Evolutionary conservation across 2,329 filamentous ascomycete species (phyloP).

Genomic region (Epichloe brachyelytri): DNA sequence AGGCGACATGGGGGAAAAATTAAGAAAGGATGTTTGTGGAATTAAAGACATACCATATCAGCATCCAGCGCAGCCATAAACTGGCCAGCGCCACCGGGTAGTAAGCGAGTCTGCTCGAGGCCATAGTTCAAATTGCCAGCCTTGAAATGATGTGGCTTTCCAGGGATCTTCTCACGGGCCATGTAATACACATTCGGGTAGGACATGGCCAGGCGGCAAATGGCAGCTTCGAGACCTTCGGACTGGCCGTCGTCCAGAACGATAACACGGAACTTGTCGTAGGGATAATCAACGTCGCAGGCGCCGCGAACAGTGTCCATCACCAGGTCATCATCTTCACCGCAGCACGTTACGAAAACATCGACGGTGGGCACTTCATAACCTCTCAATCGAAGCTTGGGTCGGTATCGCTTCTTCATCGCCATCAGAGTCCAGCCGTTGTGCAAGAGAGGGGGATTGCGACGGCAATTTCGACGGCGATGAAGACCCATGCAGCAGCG

Average conservation of each 20-base stretch:
- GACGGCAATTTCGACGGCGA: conserved; percentile 39
- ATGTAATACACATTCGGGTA: conserved; percentile 41
- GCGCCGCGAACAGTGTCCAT: conserved; percentile 44
- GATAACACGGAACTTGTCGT: conserved; percentile 37
- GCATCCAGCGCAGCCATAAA: conserved; percentile 53
- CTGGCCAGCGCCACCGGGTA: conserved; percentile 41
- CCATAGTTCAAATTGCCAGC: conserved; percentile 52
- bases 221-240: conserved; percentile 25
- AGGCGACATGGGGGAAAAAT: neutral
- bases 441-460: conserved; percentile 42
- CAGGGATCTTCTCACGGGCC: conserved; percentile 34
- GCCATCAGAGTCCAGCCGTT: conserved; percentile 45
- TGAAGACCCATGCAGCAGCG: conserved; percentile 42
- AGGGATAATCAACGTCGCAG: conserved; percentile 41
- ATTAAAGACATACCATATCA: conserved; percentile 38
- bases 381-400: conserved; percentile 38
- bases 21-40: too few species aligned
- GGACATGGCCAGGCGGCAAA: conserved; percentile 23
- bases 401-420: conserved; percentile 38
- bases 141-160: conserved; percentile 45
- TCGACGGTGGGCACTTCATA: conserved; percentile 41
- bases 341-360: conserved; percentile 43
- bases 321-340: conserved; percentile 41
- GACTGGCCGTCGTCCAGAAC: conserved; percentile 43
- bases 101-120: conserved; percentile 32